A percentile compares a stretch with the other conserved stretches of the same genome.
These are phyloP conservation scores for Penicillium malachiteum DNA, from an alignment of 495 filamentous ascomycete species.

Conservation along the genomic window DNA sequence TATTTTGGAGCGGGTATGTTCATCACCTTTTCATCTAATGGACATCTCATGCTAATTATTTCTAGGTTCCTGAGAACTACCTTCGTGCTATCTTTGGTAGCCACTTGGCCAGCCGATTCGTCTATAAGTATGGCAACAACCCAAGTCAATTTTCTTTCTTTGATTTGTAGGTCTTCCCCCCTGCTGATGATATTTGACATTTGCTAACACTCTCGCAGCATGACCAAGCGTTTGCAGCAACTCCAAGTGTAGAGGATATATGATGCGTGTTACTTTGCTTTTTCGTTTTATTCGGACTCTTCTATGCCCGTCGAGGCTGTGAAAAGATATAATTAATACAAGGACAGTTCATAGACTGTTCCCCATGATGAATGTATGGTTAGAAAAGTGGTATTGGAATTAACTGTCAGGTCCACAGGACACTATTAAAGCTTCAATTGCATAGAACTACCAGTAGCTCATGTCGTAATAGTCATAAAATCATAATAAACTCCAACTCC, in stretches of 20 bases:
- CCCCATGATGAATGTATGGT: conserved; percentile 31
- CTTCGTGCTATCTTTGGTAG: conserved; percentile 93
- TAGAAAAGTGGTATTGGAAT: conserved; percentile 18
- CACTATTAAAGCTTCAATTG: neutral
- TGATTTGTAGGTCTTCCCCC: conserved; percentile 73
- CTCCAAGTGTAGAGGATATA: conserved; percentile 24
- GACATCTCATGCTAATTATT: conserved; percentile 21
- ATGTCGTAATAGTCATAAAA: neutral
- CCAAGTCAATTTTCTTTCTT: conserved; percentile 98
- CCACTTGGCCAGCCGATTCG: conserved; percentile 90
- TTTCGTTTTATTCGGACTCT: neutral
- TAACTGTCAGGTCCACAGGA: neutral
- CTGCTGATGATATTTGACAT: neutral
- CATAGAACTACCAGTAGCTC: neutral
- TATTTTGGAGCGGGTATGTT: conserved; percentile 71
- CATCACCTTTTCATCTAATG: neutral
- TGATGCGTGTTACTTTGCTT: neutral
- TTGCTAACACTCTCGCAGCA: conserved; percentile 38
- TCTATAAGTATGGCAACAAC: conserved; percentile 88
- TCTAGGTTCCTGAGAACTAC: conserved; percentile 84
- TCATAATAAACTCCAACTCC: neutral
- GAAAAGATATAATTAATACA: conserved; percentile 21
- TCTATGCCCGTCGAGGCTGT: conserved; percentile 1
- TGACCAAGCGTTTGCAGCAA: conserved; percentile 53
- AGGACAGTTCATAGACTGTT: conserved; percentile 1